Conservation (phyloP, 2,329 filamentous ascomycete genomes). For the Fusarium nelsonii region DNA sequence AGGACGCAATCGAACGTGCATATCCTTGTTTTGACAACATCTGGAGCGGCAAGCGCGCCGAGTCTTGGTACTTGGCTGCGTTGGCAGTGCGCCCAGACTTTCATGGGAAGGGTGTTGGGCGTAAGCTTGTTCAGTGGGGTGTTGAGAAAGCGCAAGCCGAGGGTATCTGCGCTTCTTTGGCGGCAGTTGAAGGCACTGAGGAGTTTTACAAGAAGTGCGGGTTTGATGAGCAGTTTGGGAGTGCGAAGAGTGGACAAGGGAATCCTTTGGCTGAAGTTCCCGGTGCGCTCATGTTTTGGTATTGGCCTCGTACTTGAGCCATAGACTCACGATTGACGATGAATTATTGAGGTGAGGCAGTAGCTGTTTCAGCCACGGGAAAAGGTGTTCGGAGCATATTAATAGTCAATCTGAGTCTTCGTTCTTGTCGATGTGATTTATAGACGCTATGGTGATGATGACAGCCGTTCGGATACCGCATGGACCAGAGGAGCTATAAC, state of each 20-base stretch:
- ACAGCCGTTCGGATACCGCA: too few species aligned
- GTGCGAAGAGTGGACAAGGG: slow-evolving; percentile 13
- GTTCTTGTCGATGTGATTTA: too few species aligned
- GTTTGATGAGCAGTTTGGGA: slow-evolving; percentile 36
- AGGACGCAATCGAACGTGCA: slow-evolving; percentile 33
- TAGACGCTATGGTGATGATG: too few species aligned
- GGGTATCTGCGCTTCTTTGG: slow-evolving; percentile 55
- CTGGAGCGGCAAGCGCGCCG: slow-evolving; percentile 39
- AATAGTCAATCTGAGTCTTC: too few species aligned
- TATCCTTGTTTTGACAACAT: slow-evolving; percentile 34
- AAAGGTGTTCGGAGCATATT: too few species aligned
- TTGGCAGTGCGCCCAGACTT: slow-evolving; percentile 56
- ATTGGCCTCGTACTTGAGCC: slow-evolving; percentile 19
- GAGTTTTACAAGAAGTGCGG: slow-evolving; percentile 52
- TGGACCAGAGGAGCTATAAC: not conserved
- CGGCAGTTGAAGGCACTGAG: slow-evolving; percentile 55
- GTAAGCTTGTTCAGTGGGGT: slow-evolving; percentile 57
- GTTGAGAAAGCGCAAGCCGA: slow-evolving; percentile 54
- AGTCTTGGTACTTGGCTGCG: slow-evolving; percentile 54
- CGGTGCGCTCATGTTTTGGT: slow-evolving; percentile 38
- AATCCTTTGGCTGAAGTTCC: slow-evolving; percentile 29
- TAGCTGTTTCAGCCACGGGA: too few species aligned
- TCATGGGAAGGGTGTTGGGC: slow-evolving; percentile 55
- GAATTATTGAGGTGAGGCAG: too few species aligned
- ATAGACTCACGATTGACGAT: too few species aligned